Evolutionary conservation across 179 eudicot genomes (phyloP), one percentile per base, ranked within the genome.

Genomic region (Corrigiola litoralis): DNA sequence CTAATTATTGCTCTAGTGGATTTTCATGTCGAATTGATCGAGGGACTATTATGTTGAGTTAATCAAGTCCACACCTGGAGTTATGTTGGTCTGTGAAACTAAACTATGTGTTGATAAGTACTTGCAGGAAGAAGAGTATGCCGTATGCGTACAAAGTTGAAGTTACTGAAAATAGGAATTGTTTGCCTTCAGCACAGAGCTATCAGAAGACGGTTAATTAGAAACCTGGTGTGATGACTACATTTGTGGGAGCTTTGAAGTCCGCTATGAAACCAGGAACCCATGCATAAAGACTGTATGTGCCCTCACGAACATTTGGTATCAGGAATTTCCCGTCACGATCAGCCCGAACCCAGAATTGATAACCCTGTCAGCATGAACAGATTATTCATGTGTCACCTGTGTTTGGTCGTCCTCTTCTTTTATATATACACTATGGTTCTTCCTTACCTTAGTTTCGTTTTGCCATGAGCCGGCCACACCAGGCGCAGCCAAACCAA

Each of bases 401-500:
- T 40, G 61, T n/a, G 12, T 40, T 31, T 33, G 17, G 40, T 31
- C 25, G 21, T 29, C 41, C 14, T 49, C 4, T 6, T 16, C 38
- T 11, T 12, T 29, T 6, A 31, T 51, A 25, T 52, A 12, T 9
- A 20, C 4, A 42, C 57, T 20, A 36, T 20, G 12, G 10, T 24
- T 2, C 6, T 37, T 70, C 25, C 67, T 34, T 23, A 85, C 92
- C 82, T 86, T 84, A 67, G 71, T 71, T 51, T 86, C 75, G 18
- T 29, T 21, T 69, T 86, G 86, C 88, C 92, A 86, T 13, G 92
- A 86, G 57, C 88, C 84, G 0, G 32, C 69, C n/a, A 57, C 70
- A 21, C 92, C 92, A 4, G 88, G 88, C 25, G 75, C 55, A 54
- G 85, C 80, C 72, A 86, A 74, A 16, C 88, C 87, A 21, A 86